phyloP scores from a whole-genome alignment of 345 rosid species.

The Citrus hindsii region DNA sequence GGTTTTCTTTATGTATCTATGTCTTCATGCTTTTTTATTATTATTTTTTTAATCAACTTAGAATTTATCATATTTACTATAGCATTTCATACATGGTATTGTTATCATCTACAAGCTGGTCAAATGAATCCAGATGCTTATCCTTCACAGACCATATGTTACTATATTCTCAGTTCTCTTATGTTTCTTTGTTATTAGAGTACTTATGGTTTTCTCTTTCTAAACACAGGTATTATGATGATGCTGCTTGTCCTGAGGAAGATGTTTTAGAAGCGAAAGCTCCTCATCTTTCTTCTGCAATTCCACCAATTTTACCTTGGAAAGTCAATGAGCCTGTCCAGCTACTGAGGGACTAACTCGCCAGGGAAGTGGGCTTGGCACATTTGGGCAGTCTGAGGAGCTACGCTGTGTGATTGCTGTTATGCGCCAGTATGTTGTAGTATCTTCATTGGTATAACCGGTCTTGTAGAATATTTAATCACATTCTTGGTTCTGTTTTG shows the following conservation, averaged over 20 bases:
- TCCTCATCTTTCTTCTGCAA: slow-evolving; percentile 88
- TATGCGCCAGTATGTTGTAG: slow-evolving; percentile 84
- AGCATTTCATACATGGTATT: neutral
- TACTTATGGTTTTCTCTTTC: slow-evolving; percentile 7
- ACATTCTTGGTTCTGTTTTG: slow-evolving; percentile 1
- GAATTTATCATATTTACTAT: neutral
- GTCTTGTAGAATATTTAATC: slow-evolving; percentile 9
- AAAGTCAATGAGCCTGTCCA: slow-evolving; percentile 78
- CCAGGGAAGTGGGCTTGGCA: slow-evolving; percentile 96
- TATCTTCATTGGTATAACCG: slow-evolving; percentile 1
- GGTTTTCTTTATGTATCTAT: neutral
- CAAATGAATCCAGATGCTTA: neutral
- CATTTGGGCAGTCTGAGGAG: slow-evolving; percentile 96
- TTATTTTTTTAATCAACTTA: neutral
- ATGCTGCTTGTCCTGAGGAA: slow-evolving; percentile 95
- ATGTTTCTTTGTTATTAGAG: neutral
- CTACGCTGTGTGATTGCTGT: slow-evolving; percentile 94
- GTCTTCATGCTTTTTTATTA: neutral
- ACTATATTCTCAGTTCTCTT: neutral
- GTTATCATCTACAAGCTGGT: neutral
- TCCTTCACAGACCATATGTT: neutral
- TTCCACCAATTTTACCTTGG: slow-evolving; percentile 97
- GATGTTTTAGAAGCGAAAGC: slow-evolving; percentile 99
- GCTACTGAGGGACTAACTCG: slow-evolving; percentile 85
- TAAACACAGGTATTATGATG: slow-evolving; percentile 81